phyloP scores from a whole-genome alignment of 2,329 filamentous ascomycete genomes.

The Cordyceps fumosorosea region DNA sequence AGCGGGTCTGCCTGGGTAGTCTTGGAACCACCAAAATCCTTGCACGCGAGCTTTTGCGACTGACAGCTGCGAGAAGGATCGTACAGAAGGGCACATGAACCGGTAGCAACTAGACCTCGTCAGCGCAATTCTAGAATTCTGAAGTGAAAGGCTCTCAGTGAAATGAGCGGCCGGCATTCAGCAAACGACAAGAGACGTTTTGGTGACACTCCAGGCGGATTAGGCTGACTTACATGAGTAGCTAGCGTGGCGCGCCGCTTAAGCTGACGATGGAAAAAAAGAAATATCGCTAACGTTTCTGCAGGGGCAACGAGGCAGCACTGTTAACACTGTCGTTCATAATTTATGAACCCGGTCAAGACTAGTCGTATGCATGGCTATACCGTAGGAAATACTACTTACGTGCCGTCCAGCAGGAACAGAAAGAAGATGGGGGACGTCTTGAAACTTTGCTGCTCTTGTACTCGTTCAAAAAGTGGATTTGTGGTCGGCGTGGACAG shows the following conservation, averaged over 20 bases:
- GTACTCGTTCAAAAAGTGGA: no score
- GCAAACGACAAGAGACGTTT: slow-evolving; percentile 6
- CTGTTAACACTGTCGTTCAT: no score
- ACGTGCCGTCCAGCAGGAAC: no score
- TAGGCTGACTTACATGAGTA: slow-evolving; percentile 2
- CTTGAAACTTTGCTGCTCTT: no score
- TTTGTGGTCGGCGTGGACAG: no score
- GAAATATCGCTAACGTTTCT: background rate
- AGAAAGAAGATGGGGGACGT: no score
- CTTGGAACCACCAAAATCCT: slow-evolving; percentile 14
- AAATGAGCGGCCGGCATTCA: slow-evolving; percentile 10
- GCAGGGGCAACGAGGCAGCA: background rate
- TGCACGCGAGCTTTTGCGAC: slow-evolving; percentile 14
- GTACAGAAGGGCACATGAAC: slow-evolving; percentile 6
- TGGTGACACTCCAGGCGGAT: background rate
- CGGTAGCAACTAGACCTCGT: background rate
- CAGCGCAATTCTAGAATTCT: background rate
- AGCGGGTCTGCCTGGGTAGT: background rate
- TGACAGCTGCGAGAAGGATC: slow-evolving; percentile 11
- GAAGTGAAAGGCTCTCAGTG: no score
- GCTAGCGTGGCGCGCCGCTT: background rate
- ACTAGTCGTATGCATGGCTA: no score
- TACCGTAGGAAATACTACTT: no score
- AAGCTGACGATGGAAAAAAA: background rate
- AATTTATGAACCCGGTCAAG: no score